Conservation (phyloP, 345 rosid genomes). For the Camelina neglecta region DNA sequence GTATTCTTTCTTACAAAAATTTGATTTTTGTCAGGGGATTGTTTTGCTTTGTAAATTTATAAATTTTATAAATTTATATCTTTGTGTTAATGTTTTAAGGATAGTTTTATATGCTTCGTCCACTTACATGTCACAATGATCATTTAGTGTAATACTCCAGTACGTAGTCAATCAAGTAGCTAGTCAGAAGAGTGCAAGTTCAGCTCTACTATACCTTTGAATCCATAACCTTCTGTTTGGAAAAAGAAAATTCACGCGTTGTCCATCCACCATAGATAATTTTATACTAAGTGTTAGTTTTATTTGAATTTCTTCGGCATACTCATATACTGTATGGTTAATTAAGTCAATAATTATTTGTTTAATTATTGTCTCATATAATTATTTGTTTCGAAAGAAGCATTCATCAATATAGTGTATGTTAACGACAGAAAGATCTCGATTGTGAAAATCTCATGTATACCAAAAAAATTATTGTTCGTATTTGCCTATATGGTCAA, state of each 20-base stretch:
- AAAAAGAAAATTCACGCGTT: neutral
- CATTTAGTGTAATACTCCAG: neutral
- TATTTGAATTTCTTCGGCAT: too few relatives aligned
- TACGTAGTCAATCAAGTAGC: neutral
- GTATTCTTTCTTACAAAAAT: neutral
- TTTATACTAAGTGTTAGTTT: too few relatives aligned
- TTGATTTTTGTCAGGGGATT: neutral
- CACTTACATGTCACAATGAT: neutral
- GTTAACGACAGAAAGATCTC: slow-evolving; percentile 1
- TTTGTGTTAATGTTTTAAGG: neutral
- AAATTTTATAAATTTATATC: neutral
- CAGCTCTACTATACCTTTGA: neutral
- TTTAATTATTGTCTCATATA: neutral
- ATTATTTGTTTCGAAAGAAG: neutral
- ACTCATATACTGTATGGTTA: too few relatives aligned
- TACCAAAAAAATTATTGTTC: neutral
- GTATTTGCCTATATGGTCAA: slow-evolving; percentile 19
- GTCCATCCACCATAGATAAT: neutral
- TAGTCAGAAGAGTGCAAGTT: neutral
- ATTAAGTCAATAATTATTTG: neutral
- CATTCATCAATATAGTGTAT: neutral
- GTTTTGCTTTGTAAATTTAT: neutral
- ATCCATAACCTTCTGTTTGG: neutral
- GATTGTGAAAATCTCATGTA: neutral
- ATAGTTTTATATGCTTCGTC: neutral